Percentiles rank a stretch among this genome's conserved stretches.
Conservation (phyloP, 2,329 filamentous ascomycete species). For the Exophiala dermatitidis region DNA sequence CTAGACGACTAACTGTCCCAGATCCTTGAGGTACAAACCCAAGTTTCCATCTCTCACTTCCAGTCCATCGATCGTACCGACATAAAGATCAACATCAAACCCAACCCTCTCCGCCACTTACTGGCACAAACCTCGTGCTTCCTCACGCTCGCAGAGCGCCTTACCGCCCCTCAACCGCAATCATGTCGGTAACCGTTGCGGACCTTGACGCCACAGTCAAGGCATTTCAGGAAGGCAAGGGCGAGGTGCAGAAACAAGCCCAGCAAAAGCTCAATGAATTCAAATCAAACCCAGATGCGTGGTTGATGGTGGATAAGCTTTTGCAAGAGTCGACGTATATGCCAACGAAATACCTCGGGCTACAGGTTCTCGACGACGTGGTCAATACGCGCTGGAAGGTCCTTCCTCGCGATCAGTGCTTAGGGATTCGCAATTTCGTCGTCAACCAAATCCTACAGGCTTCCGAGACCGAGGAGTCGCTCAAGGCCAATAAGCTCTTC, state of each 20-base stretch:
- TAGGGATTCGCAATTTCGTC: slow-evolving; percentile 98
- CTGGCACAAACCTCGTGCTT: slow-evolving; percentile 19
- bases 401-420: slow-evolving; percentile 87
- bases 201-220: slow-evolving; percentile 96
- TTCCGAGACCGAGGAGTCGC: slow-evolving; percentile 80
- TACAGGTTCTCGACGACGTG: slow-evolving; percentile 96
- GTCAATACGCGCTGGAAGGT: slow-evolving; percentile 99
- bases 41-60: too few species aligned
- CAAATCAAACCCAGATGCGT: slow-evolving; percentile 97
- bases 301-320: slow-evolving; percentile 96
- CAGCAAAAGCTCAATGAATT: slow-evolving; percentile 54
- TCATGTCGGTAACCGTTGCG: slow-evolving; percentile 67
- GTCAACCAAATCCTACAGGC: slow-evolving; percentile 97
- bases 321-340: slow-evolving; percentile 86
- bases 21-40: too few species aligned
- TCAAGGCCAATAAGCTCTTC: slow-evolving; percentile 76
- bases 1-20: too few species aligned
- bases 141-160: slow-evolving; percentile 21
- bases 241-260: slow-evolving; percentile 54
- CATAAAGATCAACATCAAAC: background rate
- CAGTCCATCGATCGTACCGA: slow-evolving; percentile 2
- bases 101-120: background rate
- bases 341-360: slow-evolving; percentile 93
- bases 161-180: slow-evolving; percentile 10
- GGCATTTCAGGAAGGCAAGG: slow-evolving; percentile 94